A percentile compares a stretch with the other conserved stretches of the same genome.
Conservation (phyloP, 495 filamentous ascomycete species). For the Cercophora newfieldiana region DNA sequence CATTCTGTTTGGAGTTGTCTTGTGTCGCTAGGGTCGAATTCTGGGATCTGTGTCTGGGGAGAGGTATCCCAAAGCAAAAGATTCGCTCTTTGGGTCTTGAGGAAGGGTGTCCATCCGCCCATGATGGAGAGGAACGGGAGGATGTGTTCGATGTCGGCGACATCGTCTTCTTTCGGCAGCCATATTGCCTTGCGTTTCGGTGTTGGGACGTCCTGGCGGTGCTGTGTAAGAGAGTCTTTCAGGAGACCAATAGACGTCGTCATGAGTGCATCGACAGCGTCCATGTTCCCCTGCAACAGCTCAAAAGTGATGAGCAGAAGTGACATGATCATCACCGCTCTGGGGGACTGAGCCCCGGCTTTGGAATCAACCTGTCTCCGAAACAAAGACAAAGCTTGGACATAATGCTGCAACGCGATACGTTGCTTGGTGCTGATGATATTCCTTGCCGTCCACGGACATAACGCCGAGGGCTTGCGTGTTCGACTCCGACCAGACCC, state of each 20-base stretch:
- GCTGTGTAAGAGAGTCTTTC: constrained; percentile 7
- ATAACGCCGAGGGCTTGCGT: constrained; percentile 13
- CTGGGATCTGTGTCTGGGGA: neutral
- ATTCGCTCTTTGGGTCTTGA: constrained; percentile 2
- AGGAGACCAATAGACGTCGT: constrained; percentile 18
- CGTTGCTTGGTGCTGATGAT: constrained; percentile 20
- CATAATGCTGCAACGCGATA: constrained; percentile 30
- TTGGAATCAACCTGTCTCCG: constrained; percentile 20
- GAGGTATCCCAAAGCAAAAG: constrained; percentile 2
- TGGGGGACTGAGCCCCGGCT: constrained; percentile 14
- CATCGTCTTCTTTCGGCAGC: constrained; percentile 11
- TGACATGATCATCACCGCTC: constrained; percentile 26
- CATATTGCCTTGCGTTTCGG: neutral
- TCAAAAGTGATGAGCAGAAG: constrained; percentile 28
- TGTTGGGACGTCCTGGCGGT: neutral
- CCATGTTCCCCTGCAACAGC: constrained; percentile 34
- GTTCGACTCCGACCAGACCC: neutral
- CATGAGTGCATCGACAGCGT: constrained; percentile 24
- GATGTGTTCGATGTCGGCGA: constrained; percentile 16
- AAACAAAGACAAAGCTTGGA: constrained; percentile 29
- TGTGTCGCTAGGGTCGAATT: neutral
- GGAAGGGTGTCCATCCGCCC: constrained; percentile 18
- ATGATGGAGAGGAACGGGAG: constrained; percentile 22
- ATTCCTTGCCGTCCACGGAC: constrained; percentile 14
- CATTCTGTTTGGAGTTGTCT: constrained; percentile 8